Evolutionary conservation across 1,139 yeast genomes (phyloP), one percentile per base, ranked within the genome.

Genomic region (Eremothecium gossypii): DNA sequence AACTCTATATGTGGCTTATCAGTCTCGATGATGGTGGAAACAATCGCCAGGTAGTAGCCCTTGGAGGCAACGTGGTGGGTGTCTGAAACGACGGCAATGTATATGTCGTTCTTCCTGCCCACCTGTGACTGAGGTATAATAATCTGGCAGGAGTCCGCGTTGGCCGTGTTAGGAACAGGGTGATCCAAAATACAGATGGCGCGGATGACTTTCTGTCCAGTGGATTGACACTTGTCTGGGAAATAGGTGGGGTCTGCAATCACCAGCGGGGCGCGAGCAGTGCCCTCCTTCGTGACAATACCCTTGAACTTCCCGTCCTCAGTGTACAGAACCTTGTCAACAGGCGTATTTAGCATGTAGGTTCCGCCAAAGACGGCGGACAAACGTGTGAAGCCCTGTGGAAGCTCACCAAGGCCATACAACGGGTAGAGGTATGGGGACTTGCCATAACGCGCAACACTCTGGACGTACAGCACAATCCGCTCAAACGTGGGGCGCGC

Each of bases 321-420:
- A 41, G 74, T 79, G 61, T 82, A 87, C 42, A 83, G 73, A 27
- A 87, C 74, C 65, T 89, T 95, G 49, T 91, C 96, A 49, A 93
- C 80, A 41, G 96, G 96, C 38, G 95, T 89, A 63, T 87, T 95
- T 60, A 91, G 77, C 98, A 91, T 93, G 63, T 87, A 91, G 29
- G 98, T 91, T 58, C 99, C 98, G 51, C 99, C 99, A 58, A 91
- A 89, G 52, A 91, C 91, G 34, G 98, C 98, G 36, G 95, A 82
- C 52, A 91, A 76, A 63, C 99, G 77, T 12, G 98, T 96, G 70
- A 91, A 91, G 10, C 97, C 98, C 67, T 91, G 99, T 13, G 99
- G 99, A 48, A 91, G 73, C 65, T 91, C 99, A 40, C 99, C 98
- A 47, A 93, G 74, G 8, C 99, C 99, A 61, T 91, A 91, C 57